phyloP scores from a whole-genome alignment of 2,329 filamentous ascomycete genomes.

The Penicillium glabrum region DNA sequence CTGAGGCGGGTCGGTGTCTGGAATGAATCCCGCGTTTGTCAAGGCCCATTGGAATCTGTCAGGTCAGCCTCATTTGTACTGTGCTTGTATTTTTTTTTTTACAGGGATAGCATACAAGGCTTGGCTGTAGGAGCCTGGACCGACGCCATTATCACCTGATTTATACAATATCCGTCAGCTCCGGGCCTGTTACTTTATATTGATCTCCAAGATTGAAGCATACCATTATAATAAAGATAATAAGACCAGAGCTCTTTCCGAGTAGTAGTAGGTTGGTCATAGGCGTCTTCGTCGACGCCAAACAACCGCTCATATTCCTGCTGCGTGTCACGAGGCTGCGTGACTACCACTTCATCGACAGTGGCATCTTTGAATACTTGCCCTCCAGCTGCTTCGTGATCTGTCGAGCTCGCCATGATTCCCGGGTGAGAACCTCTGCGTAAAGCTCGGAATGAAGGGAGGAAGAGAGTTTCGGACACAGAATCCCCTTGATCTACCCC shows the following conservation, averaged over 20 bases:
- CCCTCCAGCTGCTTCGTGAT: neutral
- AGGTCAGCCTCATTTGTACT: neutral
- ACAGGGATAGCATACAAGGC: slow-evolving; percentile 28
- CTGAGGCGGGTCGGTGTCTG: slow-evolving; percentile 32
- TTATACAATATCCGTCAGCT: neutral
- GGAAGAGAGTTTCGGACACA: neutral
- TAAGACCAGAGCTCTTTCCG: slow-evolving; percentile 45
- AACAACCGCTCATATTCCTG: slow-evolving; percentile 39
- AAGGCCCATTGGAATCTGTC: slow-evolving; percentile 42
- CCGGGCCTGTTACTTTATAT: no score
- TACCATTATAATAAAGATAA: slow-evolving; percentile 47
- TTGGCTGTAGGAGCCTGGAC: slow-evolving; percentile 43
- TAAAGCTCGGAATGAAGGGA: neutral
- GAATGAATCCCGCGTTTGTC: slow-evolving; percentile 39
- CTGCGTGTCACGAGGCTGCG: slow-evolving; percentile 15
- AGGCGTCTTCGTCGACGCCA: slow-evolving; percentile 35
- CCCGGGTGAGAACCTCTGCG: neutral
- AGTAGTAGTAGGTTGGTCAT: slow-evolving; percentile 41
- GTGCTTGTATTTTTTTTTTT: neutral
- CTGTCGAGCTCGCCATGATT: neutral
- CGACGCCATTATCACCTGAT: slow-evolving; percentile 44
- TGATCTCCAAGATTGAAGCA: neutral
- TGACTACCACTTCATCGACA: slow-evolving; percentile 16
- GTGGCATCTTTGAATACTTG: slow-evolving; percentile 4
- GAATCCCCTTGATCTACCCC: neutral